Conservation (phyloP, 2,329 filamentous ascomycete genomes). For the Talaromyces sp. region DNA sequence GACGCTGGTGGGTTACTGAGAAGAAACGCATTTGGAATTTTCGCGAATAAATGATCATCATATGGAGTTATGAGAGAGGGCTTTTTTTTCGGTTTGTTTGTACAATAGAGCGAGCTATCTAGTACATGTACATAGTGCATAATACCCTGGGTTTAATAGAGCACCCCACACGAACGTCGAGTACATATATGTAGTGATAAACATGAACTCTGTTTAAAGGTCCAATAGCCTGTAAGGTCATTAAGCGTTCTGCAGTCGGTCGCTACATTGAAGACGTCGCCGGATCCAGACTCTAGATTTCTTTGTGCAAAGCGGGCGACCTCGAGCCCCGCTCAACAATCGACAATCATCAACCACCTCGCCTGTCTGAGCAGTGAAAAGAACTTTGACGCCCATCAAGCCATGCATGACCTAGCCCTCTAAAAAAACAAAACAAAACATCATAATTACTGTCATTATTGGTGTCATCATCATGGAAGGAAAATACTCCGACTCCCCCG, state of each 20-base stretch:
- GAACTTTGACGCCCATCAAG: neutral
- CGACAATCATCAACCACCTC: neutral
- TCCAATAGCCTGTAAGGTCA: no score
- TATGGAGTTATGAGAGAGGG: neutral
- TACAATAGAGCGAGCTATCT: neutral
- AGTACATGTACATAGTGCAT: neutral
- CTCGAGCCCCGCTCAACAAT: neutral
- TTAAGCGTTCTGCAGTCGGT: neutral
- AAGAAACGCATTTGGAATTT: constrained; percentile 22
- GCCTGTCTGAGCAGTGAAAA: neutral
- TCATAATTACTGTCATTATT: neutral
- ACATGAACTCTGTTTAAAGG: no score
- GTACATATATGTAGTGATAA: no score
- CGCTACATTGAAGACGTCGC: neutral
- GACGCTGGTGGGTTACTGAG: constrained; percentile 36
- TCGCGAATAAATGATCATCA: constrained; percentile 8
- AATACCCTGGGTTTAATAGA: neutral
- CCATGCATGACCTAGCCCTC: neutral
- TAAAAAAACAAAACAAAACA: neutral
- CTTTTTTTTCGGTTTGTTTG: neutral
- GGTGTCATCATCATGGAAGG: constrained; percentile 19
- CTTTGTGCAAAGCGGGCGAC: neutral
- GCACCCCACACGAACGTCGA: no score
- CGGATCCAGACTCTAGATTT: neutral
- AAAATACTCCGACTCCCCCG: constrained; percentile 60